A percentile compares a stretch with the other conserved stretches of the same genome.
Conservation (phyloP, 352 stramenopile genomes). For the Pythium scleroteichum region DNA sequence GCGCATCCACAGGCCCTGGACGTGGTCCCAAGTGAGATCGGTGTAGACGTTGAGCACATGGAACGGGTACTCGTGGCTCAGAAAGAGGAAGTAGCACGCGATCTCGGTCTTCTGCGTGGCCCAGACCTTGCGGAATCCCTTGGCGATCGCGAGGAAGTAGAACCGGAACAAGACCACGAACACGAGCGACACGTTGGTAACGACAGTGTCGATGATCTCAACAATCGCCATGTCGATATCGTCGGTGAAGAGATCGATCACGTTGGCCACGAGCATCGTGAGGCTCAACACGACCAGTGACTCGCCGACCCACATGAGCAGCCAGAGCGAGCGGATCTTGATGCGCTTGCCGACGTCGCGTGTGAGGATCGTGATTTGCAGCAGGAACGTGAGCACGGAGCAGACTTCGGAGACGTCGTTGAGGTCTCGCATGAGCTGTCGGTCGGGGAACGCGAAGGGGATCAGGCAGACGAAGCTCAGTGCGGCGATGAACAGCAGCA, state of each 20-base stretch:
- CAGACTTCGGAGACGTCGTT: constrained; percentile 39
- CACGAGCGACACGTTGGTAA: constrained; percentile 27
- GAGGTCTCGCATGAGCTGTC: background rate
- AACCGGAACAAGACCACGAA: constrained; percentile 42
- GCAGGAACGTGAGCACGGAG: constrained; percentile 38
- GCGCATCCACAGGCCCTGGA: constrained; percentile 10
- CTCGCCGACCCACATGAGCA: constrained; percentile 11
- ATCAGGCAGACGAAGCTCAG: constrained; percentile 7
- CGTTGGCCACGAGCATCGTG: constrained; percentile 2
- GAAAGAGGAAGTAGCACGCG: constrained; percentile 1
- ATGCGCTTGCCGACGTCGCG: constrained; percentile 32
- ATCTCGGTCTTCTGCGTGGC: constrained; percentile 8
- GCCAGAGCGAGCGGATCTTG: constrained; percentile 24
- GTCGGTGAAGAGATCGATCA: constrained; percentile 23
- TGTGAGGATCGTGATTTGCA: constrained; percentile 37
- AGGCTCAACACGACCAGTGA: constrained; percentile 17
- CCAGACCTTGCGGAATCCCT: constrained; percentile 17
- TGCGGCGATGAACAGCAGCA: constrained; percentile 5
- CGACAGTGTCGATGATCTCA: constrained; percentile 21
- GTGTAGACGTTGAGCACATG: background rate
- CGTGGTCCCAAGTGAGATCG: background rate
- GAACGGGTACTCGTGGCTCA: constrained; percentile 2
- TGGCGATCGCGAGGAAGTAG: constrained; percentile 31
- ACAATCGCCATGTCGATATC: constrained; percentile 10
- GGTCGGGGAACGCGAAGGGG: constrained; percentile 19